Conservation (phyloP, 2,329 filamentous ascomycete genomes). For the Alternaria panax region DNA sequence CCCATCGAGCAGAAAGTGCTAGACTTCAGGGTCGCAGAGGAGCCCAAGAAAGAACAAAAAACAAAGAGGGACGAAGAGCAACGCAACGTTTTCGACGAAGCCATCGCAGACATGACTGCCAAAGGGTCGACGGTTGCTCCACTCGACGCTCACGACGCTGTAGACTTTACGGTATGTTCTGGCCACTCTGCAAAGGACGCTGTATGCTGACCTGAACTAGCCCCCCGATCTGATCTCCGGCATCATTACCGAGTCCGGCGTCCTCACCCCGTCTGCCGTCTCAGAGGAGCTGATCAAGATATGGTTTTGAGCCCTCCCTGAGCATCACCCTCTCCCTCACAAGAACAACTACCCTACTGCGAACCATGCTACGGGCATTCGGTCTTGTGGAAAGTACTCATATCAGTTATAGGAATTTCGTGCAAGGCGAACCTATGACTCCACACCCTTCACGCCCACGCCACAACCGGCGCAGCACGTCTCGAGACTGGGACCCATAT, state of each 20-base stretch:
- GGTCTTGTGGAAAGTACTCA: slow-evolving; percentile 16
- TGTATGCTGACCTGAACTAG: slow-evolving; percentile 46
- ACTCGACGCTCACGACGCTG: slow-evolving; percentile 56
- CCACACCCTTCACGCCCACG: slow-evolving; percentile 15
- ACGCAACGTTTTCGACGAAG: slow-evolving; percentile 57
- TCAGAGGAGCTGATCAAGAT: slow-evolving; percentile 75
- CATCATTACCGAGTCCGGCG: slow-evolving; percentile 78
- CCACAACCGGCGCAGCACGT: slow-evolving; percentile 18
- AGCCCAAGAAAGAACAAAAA: slow-evolving; percentile 20
- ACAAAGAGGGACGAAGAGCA: slow-evolving; percentile 17
- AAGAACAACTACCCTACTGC: slow-evolving; percentile 11
- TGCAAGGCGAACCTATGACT: slow-evolving; percentile 9
- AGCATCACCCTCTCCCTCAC: slow-evolving; percentile 14
- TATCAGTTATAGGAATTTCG: slow-evolving; percentile 16
- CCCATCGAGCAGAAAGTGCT: slow-evolving; percentile 81
- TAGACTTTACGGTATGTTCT: slow-evolving; percentile 72
- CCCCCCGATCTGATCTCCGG: slow-evolving; percentile 74
- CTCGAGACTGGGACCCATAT: slow-evolving; percentile 4
- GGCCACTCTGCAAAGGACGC: not conserved
- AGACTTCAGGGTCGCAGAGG: slow-evolving; percentile 69
- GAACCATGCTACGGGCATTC: not conserved
- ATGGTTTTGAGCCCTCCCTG: slow-evolving; percentile 50
- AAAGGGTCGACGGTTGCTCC: slow-evolving; percentile 29
- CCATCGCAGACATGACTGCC: slow-evolving; percentile 40
- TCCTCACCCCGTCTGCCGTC: slow-evolving; percentile 73